Base-by-base conservation (phyloP, 495 filamentous ascomycete species). In the Thermochaetoides thermophila region DNA sequence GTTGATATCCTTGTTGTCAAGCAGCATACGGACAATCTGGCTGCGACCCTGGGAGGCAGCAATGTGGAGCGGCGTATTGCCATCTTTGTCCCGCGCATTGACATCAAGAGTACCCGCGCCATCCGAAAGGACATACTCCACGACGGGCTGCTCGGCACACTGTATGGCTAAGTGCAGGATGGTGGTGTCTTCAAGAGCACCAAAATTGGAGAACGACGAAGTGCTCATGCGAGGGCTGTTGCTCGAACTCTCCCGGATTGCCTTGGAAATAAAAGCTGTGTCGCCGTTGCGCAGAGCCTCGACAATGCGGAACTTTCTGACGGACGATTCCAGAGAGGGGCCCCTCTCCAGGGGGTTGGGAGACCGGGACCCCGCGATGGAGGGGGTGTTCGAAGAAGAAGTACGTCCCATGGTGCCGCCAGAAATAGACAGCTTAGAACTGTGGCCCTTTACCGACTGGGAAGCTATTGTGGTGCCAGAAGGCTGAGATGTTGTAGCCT, bases 81-180 rank as follows among this genome's bases (percentile, higher is more conserved):
- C 89, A 46, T 94, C 85, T 31, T 77, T 75, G 44, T 97, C 89
- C 17, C 80, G 77, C 17, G 77, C 75, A 59, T 96, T 97, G 46
- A 96, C 63, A 49, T 96, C 82, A 31, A 91, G 57, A 7, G 66
- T 64, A 6, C 63, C 64, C 26, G 61, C 60, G 8, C 73, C 74
- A 29, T 75, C 69, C 4, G 84, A 85, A 15, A 97, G 58, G 6
- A 96, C 77, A 43, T 82, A 94, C 56, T 97, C 91, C n/a, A 97
- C 76, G 9, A 97, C 84, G n/a, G 81, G 76, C 17, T 78, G 69
- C 46, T 96, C 86, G 12, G 91, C 91, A 47, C 89, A 97, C 52
- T 96, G 89, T n/a, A 95, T 81, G 17, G 89, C 86, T 32, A 97
- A 63, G 54, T 96, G 91, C 11, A 97, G 66, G 25, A 94, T 75